Base-by-base conservation (phyloP, 1,284 basidiomycete species). In the Tylopilus orsonianus region DNA sequence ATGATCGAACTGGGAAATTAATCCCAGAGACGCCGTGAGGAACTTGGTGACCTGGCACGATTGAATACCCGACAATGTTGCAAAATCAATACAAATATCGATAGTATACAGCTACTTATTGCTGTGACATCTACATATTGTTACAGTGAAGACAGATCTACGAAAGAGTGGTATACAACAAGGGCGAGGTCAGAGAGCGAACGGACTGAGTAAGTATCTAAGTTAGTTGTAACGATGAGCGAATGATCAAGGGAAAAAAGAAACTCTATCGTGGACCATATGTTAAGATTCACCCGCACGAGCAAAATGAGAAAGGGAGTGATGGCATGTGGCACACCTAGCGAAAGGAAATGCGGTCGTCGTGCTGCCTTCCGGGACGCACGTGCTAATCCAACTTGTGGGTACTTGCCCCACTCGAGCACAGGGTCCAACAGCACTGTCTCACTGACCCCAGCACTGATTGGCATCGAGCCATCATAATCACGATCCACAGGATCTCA, bases 401-500 rank as follows among this genome's bases (percentile, higher is more conserved):
- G 48, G 52, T 45, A 8, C 57, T 37, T 5, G 54, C 44, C 46
- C 50, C 47, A 44, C 44, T 41, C 6, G 36, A 37, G 41, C 38
- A 34, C 36, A 4, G 32, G 19, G 37, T 34, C 33, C 33, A 16
- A 32, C 27, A 16, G 29, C 32, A 29, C 16, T 22, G 23, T 33
- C 14, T 20, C 24, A 14, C 32, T 43, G 30, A 45, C 39, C 29
- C 42, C 44, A 20, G 33, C 23, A 32, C 42, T 46, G 41, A 33
- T 44, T 48, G 42, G 45, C 59, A 37, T 57, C 57, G 12, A 62
- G 45, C 55, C 50, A 48, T 29, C 27, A 29, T 29, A 18, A 19
- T n/a, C 12, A 33, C 4, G 8, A 34, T 41, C 40, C 20, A 54
- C 26, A 33, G 33, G 40, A 48, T 19, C 37, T 27, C 18, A 30